A percentile compares a stretch with the other conserved stretches of the same genome.
These are phyloP conservation scores for Chenopodium formosanum DNA, from an alignment of 148 eudicot species.

Conservation along the genomic window DNA sequence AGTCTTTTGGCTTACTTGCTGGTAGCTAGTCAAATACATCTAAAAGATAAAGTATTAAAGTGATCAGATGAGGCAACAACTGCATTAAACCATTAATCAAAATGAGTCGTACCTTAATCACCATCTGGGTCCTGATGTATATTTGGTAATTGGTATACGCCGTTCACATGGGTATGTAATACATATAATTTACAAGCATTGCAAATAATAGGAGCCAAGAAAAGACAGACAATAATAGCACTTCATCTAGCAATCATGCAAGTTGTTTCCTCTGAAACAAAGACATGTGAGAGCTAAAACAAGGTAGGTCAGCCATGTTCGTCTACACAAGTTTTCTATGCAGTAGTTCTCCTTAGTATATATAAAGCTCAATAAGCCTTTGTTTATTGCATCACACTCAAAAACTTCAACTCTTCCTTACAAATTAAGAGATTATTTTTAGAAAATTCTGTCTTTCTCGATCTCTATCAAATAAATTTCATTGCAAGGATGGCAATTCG, in stretches of 20 bases:
- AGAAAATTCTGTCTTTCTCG: background rate
- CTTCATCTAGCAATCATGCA: no score
- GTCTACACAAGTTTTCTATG: background rate
- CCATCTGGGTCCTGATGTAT: background rate
- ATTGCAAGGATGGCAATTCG: background rate
- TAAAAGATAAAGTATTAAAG: background rate
- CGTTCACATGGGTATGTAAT: background rate
- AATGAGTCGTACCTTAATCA: background rate
- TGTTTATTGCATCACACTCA: background rate
- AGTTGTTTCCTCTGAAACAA: background rate
- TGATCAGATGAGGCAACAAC: background rate
- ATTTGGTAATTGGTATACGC: background rate
- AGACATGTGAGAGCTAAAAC: conserved; percentile 13
- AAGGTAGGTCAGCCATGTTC: background rate
- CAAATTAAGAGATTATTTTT: background rate
- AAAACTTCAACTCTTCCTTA: background rate
- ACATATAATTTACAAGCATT: background rate
- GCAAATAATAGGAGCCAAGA: background rate
- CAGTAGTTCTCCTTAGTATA: background rate
- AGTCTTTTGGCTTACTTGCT: no score
- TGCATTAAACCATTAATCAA: background rate
- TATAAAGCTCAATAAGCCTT: conserved; percentile 5
- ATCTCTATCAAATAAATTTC: background rate
- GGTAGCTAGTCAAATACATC: background rate
- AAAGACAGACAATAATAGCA: no score